Evolutionary conservation across 345 rosid genomes (phyloP), one percentile per base, ranked within the genome.

Genomic region (Laguncularia racemosa): DNA sequence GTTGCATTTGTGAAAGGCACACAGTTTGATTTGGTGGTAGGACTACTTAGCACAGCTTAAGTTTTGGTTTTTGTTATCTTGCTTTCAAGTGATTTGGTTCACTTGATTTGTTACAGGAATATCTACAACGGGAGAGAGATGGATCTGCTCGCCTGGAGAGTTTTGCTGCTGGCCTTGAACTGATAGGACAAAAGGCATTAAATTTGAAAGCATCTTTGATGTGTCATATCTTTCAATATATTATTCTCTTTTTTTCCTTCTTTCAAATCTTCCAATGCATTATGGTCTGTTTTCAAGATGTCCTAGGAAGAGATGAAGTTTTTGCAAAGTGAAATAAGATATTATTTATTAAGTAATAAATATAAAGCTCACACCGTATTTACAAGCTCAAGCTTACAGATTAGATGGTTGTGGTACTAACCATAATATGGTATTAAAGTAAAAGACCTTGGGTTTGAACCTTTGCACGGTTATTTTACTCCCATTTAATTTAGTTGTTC

Each of bases 1-100:
- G 99, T 93, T 61, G 90, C 99, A 28, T 93, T 93, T 72, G 97
- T 93, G 26, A 93, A 93, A 76, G 96, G 99, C 83, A 87, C 99
- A 49, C 97, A 93, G 75, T 93, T 93, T 66, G 99, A 89, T 82
- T 81, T 93, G 62, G 95, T 84, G 96, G 99, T 93, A 76, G 73
- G 90, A 46, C 43, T 67, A 61, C 26, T 51, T 54, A 45, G 15
- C 44, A 44, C 18, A 12, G 16, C 45, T 54, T 28, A 20, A n/a
- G 46, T 6, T 12, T 48, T 59, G 46, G 48, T 45, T 58, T 45
- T 12, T 67, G 59, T 18, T 46, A 53, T 14, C 65, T 50, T 26
- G 44, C 17, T 48, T 55, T 52, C 58, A 49, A 57, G 47, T 28
- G 49, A 50, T 53, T 67, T 65, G 52, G 28, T 53, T 44, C 13